phyloP scores from a whole-genome alignment of 2,329 filamentous ascomycete genomes.

The Madurella fahalii region DNA sequence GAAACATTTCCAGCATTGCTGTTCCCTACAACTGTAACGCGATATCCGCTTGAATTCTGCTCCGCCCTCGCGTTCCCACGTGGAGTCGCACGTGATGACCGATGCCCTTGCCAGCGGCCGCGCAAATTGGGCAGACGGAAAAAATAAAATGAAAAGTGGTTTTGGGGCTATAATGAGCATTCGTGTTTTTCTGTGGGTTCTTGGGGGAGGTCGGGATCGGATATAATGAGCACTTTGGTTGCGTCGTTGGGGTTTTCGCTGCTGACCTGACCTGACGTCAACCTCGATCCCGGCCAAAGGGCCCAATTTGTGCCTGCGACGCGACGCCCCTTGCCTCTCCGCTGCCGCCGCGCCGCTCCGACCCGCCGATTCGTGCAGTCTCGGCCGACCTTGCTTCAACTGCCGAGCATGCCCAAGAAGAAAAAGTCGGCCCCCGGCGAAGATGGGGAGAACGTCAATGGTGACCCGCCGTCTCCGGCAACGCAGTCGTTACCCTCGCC shows the following conservation, averaged over 20 bases:
- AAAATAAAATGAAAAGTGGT: background rate
- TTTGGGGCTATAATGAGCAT: background rate
- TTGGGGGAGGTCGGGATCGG: background rate
- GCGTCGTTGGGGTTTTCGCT: background rate
- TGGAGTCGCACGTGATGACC: background rate
- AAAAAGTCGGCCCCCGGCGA: slow-evolving; percentile 11
- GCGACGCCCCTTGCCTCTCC: background rate
- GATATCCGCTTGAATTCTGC: background rate
- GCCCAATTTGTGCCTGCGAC: background rate
- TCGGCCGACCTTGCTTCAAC: slow-evolving; percentile 4
- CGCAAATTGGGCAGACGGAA: too few species aligned
- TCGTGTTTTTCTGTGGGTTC: background rate
- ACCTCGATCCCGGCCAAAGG: background rate
- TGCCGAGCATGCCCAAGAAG: slow-evolving; percentile 16
- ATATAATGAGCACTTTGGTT: background rate
- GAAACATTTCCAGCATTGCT: too few species aligned
- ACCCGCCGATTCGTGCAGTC: slow-evolving; percentile 9
- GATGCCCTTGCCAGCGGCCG: background rate
- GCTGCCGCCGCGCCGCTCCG: slow-evolving; percentile 3
- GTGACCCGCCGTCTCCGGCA: background rate
- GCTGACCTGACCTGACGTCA: background rate
- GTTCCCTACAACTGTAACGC: too few species aligned
- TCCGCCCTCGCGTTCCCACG: background rate
- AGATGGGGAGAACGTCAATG: slow-evolving; percentile 4
- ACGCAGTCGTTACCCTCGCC: slow-evolving; percentile 2